Evolutionary conservation across 257 asterid species (phyloP), one percentile per base, ranked within the genome.

Genomic region (Ehretia macrophylla): DNA sequence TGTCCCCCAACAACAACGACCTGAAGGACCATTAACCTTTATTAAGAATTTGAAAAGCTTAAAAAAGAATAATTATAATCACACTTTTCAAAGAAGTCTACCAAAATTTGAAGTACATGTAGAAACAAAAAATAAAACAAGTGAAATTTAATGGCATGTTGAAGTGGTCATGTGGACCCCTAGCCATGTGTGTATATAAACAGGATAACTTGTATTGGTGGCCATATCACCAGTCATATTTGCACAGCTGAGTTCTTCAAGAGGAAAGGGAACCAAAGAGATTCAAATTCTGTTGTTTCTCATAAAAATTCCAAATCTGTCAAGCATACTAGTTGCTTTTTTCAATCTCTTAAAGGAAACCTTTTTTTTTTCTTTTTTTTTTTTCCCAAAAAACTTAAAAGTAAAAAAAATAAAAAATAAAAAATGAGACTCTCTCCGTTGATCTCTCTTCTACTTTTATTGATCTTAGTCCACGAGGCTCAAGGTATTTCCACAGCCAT

Each of bases 1-100:
- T 85, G 83, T 73, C 69, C 78, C 83, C 78, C 56, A 63, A 37
- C 38, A 68, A 72, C 71, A 67, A 57, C 51, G 76, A 74, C 83
- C 51, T 51, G 47, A 51, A 74, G 59, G 18, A 38, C 62, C 61
- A 72, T 63, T 27, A 27, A 27, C 6, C 35, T 46, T 53, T 45
- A 32, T 64, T 63, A 59, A 59, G 57, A 27, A 6, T 27, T 6
- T 74, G 62, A 70, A 62, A 47, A 64, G 19, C 53, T 47, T 58
- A 60, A 49, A 64, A 13, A 21, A 17, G n/a, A 44, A 35, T 32
- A 65, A n/a, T 59, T 55, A 35, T 27, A 27, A 27, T 27, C 6
- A 27, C 35, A 27, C 35, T 27, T 27, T 6, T 27, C 35, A 27
- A 27, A 27, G 6, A 27, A 27, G 35, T 27, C 35, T 6, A 27